phyloP scores from a whole-genome alignment of 768 basidiomycete genomes.

The Lactarius evosmus region DNA sequence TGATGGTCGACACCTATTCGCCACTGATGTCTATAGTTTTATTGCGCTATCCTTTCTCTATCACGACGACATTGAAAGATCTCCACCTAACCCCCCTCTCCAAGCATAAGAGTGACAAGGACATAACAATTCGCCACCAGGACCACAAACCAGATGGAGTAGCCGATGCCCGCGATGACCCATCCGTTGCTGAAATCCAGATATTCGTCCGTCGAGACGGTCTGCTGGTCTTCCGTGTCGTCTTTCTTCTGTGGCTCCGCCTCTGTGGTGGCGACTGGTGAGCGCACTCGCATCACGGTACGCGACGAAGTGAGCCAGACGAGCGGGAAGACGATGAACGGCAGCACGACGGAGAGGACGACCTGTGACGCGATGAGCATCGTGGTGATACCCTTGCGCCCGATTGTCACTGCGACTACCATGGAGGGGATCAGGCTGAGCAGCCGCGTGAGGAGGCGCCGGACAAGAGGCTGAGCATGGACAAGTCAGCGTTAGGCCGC shows the following conservation, averaged over 20 bases:
- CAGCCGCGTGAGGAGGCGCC: constrained; percentile 79
- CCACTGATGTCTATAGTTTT: not conserved
- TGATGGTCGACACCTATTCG: not conserved
- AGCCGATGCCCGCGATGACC: constrained; percentile 49
- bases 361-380: constrained; percentile 89
- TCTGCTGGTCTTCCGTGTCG: constrained; percentile 27
- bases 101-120: constrained; percentile 54
- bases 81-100: constrained; percentile 30
- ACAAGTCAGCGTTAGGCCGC: constrained; percentile 17
- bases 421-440: constrained; percentile 82
- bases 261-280: not conserved
- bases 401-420: constrained; percentile 69
- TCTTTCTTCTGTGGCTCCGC: constrained; percentile 1
- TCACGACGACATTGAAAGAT: not conserved
- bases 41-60: not conserved
- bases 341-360: constrained; percentile 75
- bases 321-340: constrained; percentile 81
- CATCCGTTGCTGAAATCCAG: constrained; percentile 66
- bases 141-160: constrained; percentile 60
- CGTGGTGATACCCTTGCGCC: constrained; percentile 63
- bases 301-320: constrained; percentile 68
- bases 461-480: constrained; percentile 55
- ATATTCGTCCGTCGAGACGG: constrained; percentile 31
- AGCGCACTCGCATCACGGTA: constrained; percentile 61
- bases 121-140: constrained; percentile 75